Evolutionary conservation across 495 filamentous ascomycete species (phyloP).

Genomic region (Penicillium lagena): DNA sequence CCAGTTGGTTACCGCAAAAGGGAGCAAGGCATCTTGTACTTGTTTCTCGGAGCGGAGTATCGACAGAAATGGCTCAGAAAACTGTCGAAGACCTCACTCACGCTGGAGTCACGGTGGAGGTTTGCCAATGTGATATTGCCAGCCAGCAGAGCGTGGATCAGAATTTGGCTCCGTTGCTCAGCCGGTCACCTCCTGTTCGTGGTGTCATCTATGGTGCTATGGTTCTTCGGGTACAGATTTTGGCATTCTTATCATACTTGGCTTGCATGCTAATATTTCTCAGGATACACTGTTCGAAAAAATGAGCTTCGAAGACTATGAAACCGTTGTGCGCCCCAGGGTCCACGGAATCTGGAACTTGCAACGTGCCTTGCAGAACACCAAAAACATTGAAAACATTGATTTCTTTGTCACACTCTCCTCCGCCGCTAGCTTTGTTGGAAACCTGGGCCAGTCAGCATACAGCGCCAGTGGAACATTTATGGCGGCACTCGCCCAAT

Average conservation of each 20-base stretch:
- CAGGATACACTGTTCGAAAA: constrained; percentile 39
- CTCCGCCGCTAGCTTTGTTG: constrained; percentile 35
- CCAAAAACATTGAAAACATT: constrained; percentile 14
- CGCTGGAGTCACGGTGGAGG: constrained; percentile 21
- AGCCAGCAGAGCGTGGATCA: constrained; percentile 11
- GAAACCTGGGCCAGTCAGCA: constrained; percentile 35
- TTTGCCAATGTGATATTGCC: constrained; percentile 21
- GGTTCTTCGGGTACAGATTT: constrained; percentile 26
- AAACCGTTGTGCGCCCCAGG: constrained; percentile 34
- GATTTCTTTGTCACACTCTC: constrained; percentile 50
- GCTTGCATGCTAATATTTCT: neutral
- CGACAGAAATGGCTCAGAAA: constrained; percentile 12
- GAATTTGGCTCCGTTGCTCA: constrained; percentile 6
- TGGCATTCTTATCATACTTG: neutral
- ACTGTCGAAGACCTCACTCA: constrained; percentile 31
- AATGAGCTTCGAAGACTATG: constrained; percentile 39
- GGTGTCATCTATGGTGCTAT: constrained; percentile 38
- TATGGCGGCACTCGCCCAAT: constrained; percentile 33
- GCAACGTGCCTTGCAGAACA: constrained; percentile 38
- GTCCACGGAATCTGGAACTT: constrained; percentile 49
- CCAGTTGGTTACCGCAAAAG: constrained; percentile 52
- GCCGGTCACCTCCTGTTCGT: constrained; percentile 18
- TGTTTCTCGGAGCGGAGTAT: constrained; percentile 25
- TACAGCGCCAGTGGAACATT: constrained; percentile 38
- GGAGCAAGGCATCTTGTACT: constrained; percentile 55